phyloP scores from a whole-genome alignment of 2,329 filamentous ascomycete genomes.

The Lachnellula occidentalis region DNA sequence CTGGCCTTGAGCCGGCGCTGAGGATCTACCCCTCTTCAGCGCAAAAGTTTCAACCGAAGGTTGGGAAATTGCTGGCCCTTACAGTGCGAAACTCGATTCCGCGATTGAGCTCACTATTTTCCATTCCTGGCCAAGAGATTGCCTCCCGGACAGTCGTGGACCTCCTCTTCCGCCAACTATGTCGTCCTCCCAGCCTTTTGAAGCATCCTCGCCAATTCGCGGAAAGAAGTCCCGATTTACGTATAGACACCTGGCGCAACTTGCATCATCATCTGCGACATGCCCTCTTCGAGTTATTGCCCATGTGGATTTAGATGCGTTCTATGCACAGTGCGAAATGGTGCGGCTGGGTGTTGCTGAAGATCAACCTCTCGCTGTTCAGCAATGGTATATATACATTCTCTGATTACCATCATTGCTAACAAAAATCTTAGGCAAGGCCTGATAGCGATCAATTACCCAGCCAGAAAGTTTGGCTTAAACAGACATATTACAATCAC shows the following conservation, averaged over 20 bases:
- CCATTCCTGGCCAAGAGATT: no score
- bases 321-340: constrained; percentile 96
- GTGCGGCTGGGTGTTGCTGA: constrained; percentile 71
- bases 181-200: constrained; percentile 44
- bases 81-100: no score
- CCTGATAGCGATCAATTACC: constrained; percentile 94
- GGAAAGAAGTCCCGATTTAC: constrained; percentile 66
- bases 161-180: constrained; percentile 19
- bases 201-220: constrained; percentile 39
- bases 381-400: constrained; percentile 65
- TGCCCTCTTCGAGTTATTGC: constrained; percentile 82
- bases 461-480: constrained; percentile 76
- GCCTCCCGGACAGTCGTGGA: not conserved
- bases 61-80: no score
- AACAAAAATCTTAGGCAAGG: constrained; percentile 57
- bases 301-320: constrained; percentile 93
- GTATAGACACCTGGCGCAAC: constrained; percentile 72
- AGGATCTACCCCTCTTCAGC: not conserved
- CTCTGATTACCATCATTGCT: not conserved
- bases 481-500: constrained; percentile 69
- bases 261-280: constrained; percentile 63
- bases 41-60: no score
- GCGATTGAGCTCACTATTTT: no score
- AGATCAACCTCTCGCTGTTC: constrained; percentile 80
- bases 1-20: not conserved